These are phyloP conservation scores for Fusarium luffae DNA, from an alignment of 2,329 filamentous ascomycete genomes.

Conservation along the genomic window DNA sequence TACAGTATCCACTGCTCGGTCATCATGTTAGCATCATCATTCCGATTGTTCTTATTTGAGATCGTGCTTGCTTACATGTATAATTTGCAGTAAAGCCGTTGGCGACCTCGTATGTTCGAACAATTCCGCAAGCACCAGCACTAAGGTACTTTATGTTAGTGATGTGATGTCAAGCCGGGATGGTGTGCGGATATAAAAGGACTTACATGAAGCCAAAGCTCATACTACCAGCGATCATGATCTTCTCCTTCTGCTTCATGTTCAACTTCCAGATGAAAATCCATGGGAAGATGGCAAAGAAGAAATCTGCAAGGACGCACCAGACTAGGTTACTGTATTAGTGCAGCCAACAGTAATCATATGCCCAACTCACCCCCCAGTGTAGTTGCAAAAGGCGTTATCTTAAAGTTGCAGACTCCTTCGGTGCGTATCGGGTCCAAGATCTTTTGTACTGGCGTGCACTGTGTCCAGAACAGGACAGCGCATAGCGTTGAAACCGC, in stretches of 20 bases:
- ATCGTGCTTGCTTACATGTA: neutral
- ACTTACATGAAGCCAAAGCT: conserved; percentile 55
- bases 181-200: too few relatives aligned
- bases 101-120: conserved; percentile 26
- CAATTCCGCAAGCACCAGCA: conserved; percentile 30
- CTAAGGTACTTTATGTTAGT: neutral
- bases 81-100: conserved; percentile 31
- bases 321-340: conserved; percentile 6
- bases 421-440: conserved; percentile 9
- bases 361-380: conserved; percentile 21
- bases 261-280: conserved; percentile 56
- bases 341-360: too few relatives aligned
- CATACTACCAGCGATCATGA: conserved; percentile 54
- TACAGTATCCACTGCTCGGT: conserved; percentile 48
- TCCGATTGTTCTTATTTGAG: too few relatives aligned
- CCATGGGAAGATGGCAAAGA: conserved; percentile 56
- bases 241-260: conserved; percentile 57
- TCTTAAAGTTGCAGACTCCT: conserved; percentile 6
- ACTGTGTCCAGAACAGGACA: conserved; percentile 21
- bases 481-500: conserved; percentile 7
- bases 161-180: too few relatives aligned
- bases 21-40: neutral
- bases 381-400: conserved; percentile 21
- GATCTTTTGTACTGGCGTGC: conserved; percentile 25
- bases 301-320: conserved; percentile 50